phyloP scores from a whole-genome alignment of 148 eudicot species.

The Fallopia convolvulus region DNA sequence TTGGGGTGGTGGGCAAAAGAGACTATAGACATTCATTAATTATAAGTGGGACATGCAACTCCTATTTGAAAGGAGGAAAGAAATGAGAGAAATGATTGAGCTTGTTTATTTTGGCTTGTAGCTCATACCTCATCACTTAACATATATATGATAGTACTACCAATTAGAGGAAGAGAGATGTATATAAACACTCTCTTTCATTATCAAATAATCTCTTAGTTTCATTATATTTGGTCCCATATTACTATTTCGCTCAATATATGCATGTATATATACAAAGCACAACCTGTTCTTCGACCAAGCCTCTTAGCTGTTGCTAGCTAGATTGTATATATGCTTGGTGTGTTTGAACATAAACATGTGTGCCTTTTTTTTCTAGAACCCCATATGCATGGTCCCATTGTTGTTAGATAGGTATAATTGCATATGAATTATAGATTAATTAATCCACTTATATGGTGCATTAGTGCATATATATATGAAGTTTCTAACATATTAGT shows the following conservation, averaged over 20 bases:
- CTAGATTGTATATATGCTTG: neutral
- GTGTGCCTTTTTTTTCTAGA: neutral
- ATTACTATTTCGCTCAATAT: neutral
- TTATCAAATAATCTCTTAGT: neutral
- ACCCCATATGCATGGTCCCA: slow-evolving; percentile 8
- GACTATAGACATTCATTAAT: neutral
- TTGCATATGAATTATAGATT: neutral
- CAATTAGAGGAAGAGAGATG: neutral
- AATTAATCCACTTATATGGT: neutral
- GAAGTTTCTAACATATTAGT: neutral
- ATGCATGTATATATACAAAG: neutral
- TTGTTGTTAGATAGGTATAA: slow-evolving; percentile 9
- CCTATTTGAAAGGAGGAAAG: neutral
- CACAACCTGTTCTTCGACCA: neutral
- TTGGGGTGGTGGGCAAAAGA: neutral
- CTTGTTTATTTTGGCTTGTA: neutral
- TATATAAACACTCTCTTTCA: neutral
- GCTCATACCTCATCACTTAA: neutral
- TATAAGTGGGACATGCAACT: neutral
- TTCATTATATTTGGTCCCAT: neutral
- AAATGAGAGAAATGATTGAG: neutral
- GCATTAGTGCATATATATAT: neutral
- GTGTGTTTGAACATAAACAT: neutral
- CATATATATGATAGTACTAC: neutral
- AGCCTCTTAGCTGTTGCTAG: slow-evolving; percentile 9